A percentile compares a stretch with the other conserved stretches of the same genome.
Evolutionary conservation across 2,329 filamentous ascomycete genomes (phyloP).

Genomic region (Shiraia bambusicola): DNA sequence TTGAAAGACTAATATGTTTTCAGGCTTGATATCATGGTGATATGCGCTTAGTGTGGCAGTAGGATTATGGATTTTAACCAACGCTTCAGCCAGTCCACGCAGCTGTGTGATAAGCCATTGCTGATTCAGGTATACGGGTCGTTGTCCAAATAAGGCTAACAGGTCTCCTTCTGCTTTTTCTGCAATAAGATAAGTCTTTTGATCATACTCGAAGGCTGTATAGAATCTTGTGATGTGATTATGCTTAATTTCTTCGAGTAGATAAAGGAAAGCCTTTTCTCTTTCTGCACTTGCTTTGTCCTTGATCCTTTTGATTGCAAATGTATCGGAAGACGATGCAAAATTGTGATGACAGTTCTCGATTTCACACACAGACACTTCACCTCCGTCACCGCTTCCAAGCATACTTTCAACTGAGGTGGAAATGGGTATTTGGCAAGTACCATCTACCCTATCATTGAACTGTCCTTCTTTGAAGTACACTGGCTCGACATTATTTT

Average conservation of each 20-base stretch:
- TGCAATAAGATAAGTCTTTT: background rate
- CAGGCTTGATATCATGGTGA: slow-evolving; percentile 2
- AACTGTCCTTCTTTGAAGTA: no score
- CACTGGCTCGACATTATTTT: no score
- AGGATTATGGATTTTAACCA: background rate
- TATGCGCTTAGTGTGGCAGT: background rate
- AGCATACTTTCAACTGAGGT: no score
- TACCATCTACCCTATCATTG: no score
- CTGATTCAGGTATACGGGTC: background rate
- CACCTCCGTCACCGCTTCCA: no score
- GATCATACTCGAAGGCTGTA: background rate
- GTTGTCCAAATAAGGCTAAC: background rate
- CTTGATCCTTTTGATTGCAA: background rate
- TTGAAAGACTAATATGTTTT: background rate
- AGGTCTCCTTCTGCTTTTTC: background rate
- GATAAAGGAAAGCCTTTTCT: background rate
- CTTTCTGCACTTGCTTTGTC: background rate
- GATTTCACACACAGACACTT: no score
- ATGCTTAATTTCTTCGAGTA: background rate
- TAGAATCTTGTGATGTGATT: background rate
- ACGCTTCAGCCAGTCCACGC: background rate
- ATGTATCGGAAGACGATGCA: no score
- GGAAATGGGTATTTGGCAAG: no score
- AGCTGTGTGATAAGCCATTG: background rate
- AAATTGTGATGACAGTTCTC: no score